These are phyloP conservation scores for Exophiala calicioides DNA, from an alignment of 2,329 filamentous ascomycete genomes.

Conservation along the genomic window DNA sequence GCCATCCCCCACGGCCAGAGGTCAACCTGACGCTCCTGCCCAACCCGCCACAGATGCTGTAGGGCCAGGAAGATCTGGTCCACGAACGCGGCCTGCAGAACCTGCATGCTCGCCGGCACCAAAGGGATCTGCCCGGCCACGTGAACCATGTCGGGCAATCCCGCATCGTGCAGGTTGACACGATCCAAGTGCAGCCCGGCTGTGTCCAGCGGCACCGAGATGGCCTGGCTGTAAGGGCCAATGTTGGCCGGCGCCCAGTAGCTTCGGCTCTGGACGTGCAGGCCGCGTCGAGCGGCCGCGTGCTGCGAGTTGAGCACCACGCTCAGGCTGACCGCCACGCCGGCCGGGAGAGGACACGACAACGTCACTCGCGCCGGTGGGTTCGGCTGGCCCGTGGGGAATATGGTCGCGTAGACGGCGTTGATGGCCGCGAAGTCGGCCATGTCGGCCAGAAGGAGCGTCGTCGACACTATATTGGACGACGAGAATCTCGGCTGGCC, in stretches of 20 bases:
- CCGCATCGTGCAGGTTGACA: conserved; percentile 28
- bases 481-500: conserved; percentile 6
- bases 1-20: conserved; percentile 76
- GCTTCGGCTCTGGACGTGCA: conserved; percentile 89
- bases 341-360: conserved; percentile 63
- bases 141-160: conserved; percentile 52
- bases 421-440: conserved; percentile 76
- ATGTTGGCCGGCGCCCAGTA: conserved; percentile 99
- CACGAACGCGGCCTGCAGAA: conserved; percentile 45
- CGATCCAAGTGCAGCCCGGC: conserved; percentile 25
- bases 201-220: conserved; percentile 55
- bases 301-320: conserved; percentile 46
- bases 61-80: conserved; percentile 71
- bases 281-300: conserved; percentile 46
- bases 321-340: conserved; percentile 62
- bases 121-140: conserved; percentile 92
- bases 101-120: conserved; percentile 73
- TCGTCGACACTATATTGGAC: conserved; percentile 48
- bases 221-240: conserved; percentile 91
- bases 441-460: conserved; percentile 76
- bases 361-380: conserved; percentile 85
- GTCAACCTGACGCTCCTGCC: conserved; percentile 66
- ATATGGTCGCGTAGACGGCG: conserved; percentile 71
- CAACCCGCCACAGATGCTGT: conserved; percentile 89
- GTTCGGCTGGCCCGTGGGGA: conserved; percentile 64